Conservation (phyloP, 306 rosid species). For the Corylus avellana region DNA sequence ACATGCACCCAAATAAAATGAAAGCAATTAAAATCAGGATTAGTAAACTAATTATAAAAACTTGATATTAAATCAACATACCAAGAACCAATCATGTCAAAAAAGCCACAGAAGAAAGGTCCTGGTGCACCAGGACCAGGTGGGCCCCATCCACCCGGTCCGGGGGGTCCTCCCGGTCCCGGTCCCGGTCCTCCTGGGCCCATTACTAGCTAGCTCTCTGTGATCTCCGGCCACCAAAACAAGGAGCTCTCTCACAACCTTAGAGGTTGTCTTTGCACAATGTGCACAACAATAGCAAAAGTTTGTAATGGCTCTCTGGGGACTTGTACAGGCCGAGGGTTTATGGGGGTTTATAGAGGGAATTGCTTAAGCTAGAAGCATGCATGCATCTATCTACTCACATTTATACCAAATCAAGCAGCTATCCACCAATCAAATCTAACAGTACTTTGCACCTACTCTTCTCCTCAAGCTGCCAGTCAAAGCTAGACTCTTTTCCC, state of each 20-base stretch:
- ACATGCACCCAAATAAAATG: not conserved
- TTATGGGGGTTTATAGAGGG: conserved; percentile 6
- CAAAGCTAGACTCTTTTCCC: conserved; percentile 18
- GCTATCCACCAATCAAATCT: not conserved
- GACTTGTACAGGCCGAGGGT: conserved; percentile 18
- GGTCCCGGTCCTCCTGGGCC: conserved; percentile 19
- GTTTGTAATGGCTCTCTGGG: not conserved
- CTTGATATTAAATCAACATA: conserved; percentile 18
- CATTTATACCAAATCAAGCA: not conserved
- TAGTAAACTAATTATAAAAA: not conserved
- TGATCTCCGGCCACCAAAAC: not conserved
- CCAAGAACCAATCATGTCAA: conserved; percentile 47
- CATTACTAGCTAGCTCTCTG: conserved; percentile 14
- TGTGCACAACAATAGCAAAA: not conserved
- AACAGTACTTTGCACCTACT: conserved; percentile 22
- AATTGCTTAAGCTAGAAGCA: conserved; percentile 31
- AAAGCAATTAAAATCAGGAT: not conserved
- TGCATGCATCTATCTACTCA: not conserved
- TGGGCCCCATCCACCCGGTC: conserved; percentile 45
- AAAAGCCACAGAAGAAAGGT: conserved; percentile 45
- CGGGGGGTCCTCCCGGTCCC: conserved; percentile 17
- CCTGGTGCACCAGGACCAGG: conserved; percentile 32
- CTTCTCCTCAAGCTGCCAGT: conserved; percentile 51
- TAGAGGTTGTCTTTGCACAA: not conserved
- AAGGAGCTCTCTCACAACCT: not conserved